These are phyloP conservation scores for Bipolaris zeicola DNA, from an alignment of 2,329 filamentous ascomycete species.

Conservation along the genomic window DNA sequence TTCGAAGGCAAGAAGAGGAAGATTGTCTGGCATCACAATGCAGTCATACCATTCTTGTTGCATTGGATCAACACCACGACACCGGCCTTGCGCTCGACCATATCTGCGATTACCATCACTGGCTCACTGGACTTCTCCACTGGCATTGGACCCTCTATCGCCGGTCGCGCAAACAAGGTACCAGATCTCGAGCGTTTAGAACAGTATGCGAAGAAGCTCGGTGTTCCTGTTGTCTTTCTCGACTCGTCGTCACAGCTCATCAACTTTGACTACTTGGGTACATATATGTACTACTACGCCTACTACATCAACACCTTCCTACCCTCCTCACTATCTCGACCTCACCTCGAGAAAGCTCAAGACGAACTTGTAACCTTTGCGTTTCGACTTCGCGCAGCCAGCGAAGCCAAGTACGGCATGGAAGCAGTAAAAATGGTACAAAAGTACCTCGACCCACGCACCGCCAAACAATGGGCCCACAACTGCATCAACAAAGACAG, in stretches of 20 bases:
- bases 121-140: conserved; percentile 26
- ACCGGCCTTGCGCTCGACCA: conserved; percentile 24
- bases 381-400: conserved; percentile 35
- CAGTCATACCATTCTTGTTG: conserved; percentile 35
- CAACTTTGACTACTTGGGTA: conserved; percentile 24
- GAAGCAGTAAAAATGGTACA: conserved; percentile 31
- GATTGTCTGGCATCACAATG: conserved; percentile 45
- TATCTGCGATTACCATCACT: conserved; percentile 35
- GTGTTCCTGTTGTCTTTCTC: conserved; percentile 38
- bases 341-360: conserved; percentile 34
- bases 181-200: conserved; percentile 31
- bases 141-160: conserved; percentile 26
- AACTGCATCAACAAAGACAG: conserved; percentile 26
- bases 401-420: conserved; percentile 23
- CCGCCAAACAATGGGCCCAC: conserved; percentile 30
- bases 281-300: conserved; percentile 41
- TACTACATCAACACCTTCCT: conserved; percentile 42
- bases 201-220: conserved; percentile 30
- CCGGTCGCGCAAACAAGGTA: conserved; percentile 30
- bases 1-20: conserved; percentile 19
- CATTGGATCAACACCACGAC: conserved; percentile 39
- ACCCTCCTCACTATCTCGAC: conserved; percentile 19
- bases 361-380: conserved; percentile 39
- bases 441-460: conserved; percentile 27
- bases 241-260: conserved; percentile 33